A percentile compares a stretch with the other conserved stretches of the same genome.
Evolutionary conservation across 2,329 filamentous ascomycete genomes (phyloP).

Genomic region (Curvularia sp.): DNA sequence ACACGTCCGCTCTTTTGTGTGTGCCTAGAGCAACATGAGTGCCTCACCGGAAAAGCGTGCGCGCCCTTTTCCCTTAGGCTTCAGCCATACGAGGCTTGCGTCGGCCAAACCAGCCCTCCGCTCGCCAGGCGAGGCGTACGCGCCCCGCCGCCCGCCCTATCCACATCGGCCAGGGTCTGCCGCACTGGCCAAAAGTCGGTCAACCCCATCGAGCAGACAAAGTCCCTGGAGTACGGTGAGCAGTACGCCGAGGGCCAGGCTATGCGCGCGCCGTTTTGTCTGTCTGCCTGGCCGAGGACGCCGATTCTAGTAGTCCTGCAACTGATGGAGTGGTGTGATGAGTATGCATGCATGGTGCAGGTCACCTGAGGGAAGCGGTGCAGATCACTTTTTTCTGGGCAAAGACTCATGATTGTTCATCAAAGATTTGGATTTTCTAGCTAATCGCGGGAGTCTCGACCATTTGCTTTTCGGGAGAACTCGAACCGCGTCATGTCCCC

Average conservation of each 20-base stretch:
- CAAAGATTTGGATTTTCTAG: slow-evolving; percentile 28
- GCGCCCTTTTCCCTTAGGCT: background rate
- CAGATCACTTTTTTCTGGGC: slow-evolving; percentile 20
- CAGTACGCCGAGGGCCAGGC: background rate
- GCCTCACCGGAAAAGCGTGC: background rate
- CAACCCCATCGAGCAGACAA: slow-evolving; percentile 2
- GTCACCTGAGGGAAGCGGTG: slow-evolving; percentile 26
- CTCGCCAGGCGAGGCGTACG: slow-evolving; percentile 14
- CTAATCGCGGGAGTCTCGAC: slow-evolving; percentile 39
- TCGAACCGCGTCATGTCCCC: slow-evolving; percentile 26
- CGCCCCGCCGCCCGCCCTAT: slow-evolving; percentile 1
- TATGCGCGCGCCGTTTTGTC: background rate
- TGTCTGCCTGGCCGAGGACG: background rate
- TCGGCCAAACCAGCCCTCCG: slow-evolving; percentile 7
- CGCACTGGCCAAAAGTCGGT: slow-evolving; percentile 32
- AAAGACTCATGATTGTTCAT: slow-evolving; percentile 14
- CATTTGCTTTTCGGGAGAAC: slow-evolving; percentile 30
- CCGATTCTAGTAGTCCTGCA: background rate
- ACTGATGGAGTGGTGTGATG: slow-evolving; percentile 18
- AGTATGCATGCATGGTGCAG: slow-evolving; percentile 25
- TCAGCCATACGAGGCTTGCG: background rate
- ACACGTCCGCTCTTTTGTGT: no score
- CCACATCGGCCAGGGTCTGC: slow-evolving; percentile 12
- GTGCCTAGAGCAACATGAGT: no score
- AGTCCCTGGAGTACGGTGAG: slow-evolving; percentile 2